These are phyloP conservation scores for Penicillium bovifimosum DNA, from an alignment of 495 filamentous ascomycete species.

Conservation along the genomic window DNA sequence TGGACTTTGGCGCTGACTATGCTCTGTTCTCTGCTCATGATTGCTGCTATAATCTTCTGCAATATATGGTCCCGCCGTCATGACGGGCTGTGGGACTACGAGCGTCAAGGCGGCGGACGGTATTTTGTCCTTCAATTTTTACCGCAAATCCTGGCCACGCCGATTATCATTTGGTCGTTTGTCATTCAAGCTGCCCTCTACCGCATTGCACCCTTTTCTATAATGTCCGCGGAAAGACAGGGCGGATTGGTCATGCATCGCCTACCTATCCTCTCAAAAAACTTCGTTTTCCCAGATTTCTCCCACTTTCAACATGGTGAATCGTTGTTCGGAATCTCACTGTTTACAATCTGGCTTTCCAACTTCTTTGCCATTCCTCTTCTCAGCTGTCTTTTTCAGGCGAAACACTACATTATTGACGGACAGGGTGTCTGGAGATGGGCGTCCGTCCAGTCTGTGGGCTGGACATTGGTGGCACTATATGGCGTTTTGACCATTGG, in stretches of 20 bases:
- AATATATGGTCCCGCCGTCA: constrained; percentile 64
- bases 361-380: constrained; percentile 60
- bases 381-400: constrained; percentile 60
- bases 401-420: constrained; percentile 41
- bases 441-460: constrained; percentile 68
- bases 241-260: constrained; percentile 35
- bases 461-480: constrained; percentile 70
- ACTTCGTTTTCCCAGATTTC: constrained; percentile 55
- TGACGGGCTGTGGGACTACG: constrained; percentile 61
- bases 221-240: constrained; percentile 57
- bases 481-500: constrained; percentile 63
- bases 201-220: constrained; percentile 70
- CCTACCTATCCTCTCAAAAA: constrained; percentile 40
- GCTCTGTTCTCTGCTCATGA: constrained; percentile 61
- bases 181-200: constrained; percentile 69
- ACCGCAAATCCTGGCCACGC: constrained; percentile 67
- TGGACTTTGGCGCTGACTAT: constrained; percentile 53
- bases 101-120: constrained; percentile 56
- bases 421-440: constrained; percentile 59
- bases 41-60: constrained; percentile 63
- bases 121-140: constrained; percentile 86
- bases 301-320: constrained; percentile 53
- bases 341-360: constrained; percentile 56
- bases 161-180: constrained; percentile 70
- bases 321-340: constrained; percentile 47